Evolutionary conservation across 23 red algal genomes (phyloP).

Genomic region (Gracilaria gracilis): DNA sequence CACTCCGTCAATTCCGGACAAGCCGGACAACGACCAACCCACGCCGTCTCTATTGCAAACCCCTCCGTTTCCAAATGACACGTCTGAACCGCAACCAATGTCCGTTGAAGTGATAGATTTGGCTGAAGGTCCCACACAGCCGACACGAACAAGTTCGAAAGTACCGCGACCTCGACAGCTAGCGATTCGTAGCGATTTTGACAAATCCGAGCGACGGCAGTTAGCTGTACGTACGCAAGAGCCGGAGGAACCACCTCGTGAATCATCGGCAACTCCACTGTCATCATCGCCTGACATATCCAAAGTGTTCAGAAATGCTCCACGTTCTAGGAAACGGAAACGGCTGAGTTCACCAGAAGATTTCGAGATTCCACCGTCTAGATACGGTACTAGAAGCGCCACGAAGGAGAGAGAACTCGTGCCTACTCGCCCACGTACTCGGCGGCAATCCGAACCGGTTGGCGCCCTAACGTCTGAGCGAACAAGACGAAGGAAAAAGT

Average conservation of each 20-base stretch:
- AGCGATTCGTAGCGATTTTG: conserved; percentile 17
- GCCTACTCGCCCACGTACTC: neutral
- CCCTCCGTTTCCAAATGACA: neutral
- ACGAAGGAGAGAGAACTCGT: neutral
- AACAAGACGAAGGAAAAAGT: conserved; percentile 16
- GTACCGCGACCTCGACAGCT: neutral
- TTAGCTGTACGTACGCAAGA: conserved; percentile 15
- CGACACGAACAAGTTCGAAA: conserved; percentile 5
- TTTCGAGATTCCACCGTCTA: neutral
- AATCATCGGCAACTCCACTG: neutral
- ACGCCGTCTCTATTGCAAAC: neutral
- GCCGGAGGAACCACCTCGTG: neutral
- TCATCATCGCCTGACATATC: conserved; percentile 10
- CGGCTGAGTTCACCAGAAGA: conserved; percentile 15
- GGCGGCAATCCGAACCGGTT: conserved; percentile 6
- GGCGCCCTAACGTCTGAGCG: neutral
- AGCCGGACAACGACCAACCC: neutral
- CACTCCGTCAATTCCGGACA: neutral
- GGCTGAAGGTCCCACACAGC: neutral
- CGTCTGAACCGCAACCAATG: neutral
- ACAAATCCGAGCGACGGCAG: conserved; percentile 7
- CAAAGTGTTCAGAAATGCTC: neutral
- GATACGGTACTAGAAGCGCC: conserved; percentile 24
- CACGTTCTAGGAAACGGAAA: neutral
- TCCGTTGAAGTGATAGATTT: conserved; percentile 13